Base-by-base conservation (phyloP, 192 early-diverging fungal species). In the Haplosporangium gracile region DNA sequence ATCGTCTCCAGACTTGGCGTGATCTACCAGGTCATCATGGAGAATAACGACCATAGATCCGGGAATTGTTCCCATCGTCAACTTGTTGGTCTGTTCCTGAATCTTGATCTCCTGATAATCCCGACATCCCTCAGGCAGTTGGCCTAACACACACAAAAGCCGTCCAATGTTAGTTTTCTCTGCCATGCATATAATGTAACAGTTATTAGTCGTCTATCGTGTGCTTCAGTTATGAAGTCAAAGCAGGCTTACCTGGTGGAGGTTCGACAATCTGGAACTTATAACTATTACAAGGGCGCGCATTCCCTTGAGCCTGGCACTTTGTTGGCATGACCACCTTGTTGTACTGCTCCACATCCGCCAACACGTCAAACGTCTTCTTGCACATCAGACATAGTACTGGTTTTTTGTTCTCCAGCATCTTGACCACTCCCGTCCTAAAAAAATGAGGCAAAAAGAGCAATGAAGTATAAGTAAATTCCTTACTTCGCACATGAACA, bases 71-170 rank as follows among this genome's bases (percentile, higher is more conserved):
- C 95, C 95, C 69, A 96, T 80, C 0, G 88, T 88, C 78, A 95
- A 80, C 68, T 91, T 91, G 26, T 89, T 94, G 2, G 93, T 91
- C 71, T 93, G 93, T 82, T 95, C 95, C 81, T 95, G 95, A 36
- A 96, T 88, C 72, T 95, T 95, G 73, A 96, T 92, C 75, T 96
- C 95, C 81, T 96, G 95, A 77, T 95, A 96, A 74, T 96, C 95
- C 3, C 89, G 88, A 71, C 95, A 95, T 8, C 79, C 85, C 34
- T 88, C 78, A 29, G 84, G 88, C 36, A 89, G 45, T 36, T 89
- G 88, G 55, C 87, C 91, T 92, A 71, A 29, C 22, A 53, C 2
- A n/a, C 45, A 70, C 5, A 63, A 51, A 29, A 34, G 39, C 68
- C 36, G 34, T 22, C 24, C 29, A 45, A 2, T 60, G 16, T 51